Evolutionary conservation across 2,329 filamentous ascomycete genomes (phyloP).

Genomic region (Didymella glomerata): DNA sequence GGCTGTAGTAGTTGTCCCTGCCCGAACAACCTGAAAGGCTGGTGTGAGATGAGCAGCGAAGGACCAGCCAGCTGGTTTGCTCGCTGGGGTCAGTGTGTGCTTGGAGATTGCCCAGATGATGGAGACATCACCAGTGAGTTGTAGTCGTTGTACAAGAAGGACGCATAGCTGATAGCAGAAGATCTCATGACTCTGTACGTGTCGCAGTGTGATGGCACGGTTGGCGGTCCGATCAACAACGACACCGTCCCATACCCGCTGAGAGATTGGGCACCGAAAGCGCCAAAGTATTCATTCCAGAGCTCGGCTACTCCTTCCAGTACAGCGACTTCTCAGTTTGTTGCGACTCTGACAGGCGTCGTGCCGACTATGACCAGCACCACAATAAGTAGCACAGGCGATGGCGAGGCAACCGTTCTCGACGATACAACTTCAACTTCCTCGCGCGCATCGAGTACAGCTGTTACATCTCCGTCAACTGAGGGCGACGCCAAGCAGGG

Average conservation of each 20-base stretch:
- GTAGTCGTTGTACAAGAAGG: too few species aligned
- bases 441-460: not conserved
- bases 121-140: slow-evolving; percentile 6
- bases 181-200: slow-evolving; percentile 6
- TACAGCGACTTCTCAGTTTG: not conserved
- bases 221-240: slow-evolving; percentile 7
- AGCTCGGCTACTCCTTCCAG: not conserved
- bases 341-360: not conserved
- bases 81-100: slow-evolving; percentile 2
- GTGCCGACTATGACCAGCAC: not conserved
- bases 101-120: not conserved
- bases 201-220: slow-evolving; percentile 5
- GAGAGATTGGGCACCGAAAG: not conserved
- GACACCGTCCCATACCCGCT: slow-evolving; percentile 6
- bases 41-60: slow-evolving; percentile 4
- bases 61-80: slow-evolving; percentile 9
- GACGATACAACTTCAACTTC: not conserved
- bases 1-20: not conserved
- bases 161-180: not conserved
- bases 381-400: too few species aligned
- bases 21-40: slow-evolving; percentile 8
- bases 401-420: not conserved
- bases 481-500: not conserved
- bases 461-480: not conserved
- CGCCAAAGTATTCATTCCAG: not conserved